Conservation (phyloP, 2,329 filamentous ascomycete species). For the Septoria linicola region DNA sequence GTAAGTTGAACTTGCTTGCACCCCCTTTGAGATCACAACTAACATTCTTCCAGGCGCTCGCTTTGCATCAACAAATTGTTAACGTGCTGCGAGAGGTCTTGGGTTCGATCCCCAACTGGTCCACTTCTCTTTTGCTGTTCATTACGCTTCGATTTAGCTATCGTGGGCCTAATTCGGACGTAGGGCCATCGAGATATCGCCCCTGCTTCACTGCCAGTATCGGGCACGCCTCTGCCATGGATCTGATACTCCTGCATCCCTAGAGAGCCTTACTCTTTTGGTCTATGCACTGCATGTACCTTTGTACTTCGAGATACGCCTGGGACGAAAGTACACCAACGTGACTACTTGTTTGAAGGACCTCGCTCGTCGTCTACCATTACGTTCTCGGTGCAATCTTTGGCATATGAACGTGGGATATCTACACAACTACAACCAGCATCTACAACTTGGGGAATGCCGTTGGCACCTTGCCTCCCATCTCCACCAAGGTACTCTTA, state of each 20-base stretch:
- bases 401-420: neutral
- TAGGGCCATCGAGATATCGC: neutral
- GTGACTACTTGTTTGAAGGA: no score
- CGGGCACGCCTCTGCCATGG: no score
- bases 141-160: no score
- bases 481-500: constrained; percentile 84
- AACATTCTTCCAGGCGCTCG: constrained; percentile 3
- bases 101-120: constrained; percentile 14
- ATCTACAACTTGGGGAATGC: constrained; percentile 55
- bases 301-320: no score
- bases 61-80: constrained; percentile 6
- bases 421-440: no score
- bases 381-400: no score
- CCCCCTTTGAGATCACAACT: neutral
- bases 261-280: neutral
- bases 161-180: neutral
- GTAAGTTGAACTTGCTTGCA: neutral
- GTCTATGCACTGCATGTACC: no score
- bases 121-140: neutral
- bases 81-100: constrained; percentile 9
- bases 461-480: constrained; percentile 67
- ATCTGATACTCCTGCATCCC: no score
- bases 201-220: neutral
- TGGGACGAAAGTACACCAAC: no score
- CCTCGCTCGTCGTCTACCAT: no score